Conservation (phyloP, 805 yeast genomes). For the Groenewaldozyma tartarivorans region DNA sequence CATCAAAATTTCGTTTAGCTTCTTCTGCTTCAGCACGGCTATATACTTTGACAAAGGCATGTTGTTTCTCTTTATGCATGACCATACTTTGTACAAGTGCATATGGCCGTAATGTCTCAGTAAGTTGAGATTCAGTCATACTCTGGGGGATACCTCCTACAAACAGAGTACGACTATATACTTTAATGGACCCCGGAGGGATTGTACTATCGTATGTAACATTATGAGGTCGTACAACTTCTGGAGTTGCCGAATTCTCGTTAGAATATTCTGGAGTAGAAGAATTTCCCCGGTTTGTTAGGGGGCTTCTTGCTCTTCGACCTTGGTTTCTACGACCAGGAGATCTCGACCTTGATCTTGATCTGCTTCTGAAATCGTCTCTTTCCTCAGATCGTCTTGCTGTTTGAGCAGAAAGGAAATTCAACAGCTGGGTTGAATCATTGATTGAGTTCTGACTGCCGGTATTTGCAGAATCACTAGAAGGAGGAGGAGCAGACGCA, state of each 20-base stretch:
- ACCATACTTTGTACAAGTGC: conserved; percentile 91
- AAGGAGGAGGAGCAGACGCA: conserved; percentile 24
- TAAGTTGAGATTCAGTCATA: conserved; percentile 69
- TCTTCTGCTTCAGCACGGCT: conserved; percentile 86
- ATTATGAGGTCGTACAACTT: conserved; percentile 22
- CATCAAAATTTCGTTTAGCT: conserved; percentile 58
- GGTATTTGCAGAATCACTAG: conserved; percentile 7
- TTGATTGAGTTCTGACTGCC: conserved; percentile 1
- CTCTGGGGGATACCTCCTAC: conserved; percentile 85
- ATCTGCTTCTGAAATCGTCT: no score
- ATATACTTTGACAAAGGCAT: conserved; percentile 92
- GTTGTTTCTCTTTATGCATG: conserved; percentile 79
- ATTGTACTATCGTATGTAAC: conserved; percentile 60
- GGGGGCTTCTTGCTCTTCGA: conserved; percentile 1
- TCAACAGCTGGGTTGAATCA: background rate
- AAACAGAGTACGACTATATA: conserved; percentile 80
- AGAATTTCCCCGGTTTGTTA: background rate
- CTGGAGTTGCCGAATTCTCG: no score
- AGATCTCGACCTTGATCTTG: conserved; percentile 3
- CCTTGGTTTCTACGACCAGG: conserved; percentile 3
- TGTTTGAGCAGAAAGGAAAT: conserved; percentile 2
- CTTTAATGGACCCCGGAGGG: conserved; percentile 74
- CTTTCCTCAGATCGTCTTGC: no score
- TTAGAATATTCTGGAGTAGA: background rate
- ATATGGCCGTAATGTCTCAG: conserved; percentile 64